Evolutionary conservation across 2,329 filamentous ascomycete species (phyloP), one percentile per base, ranked within the genome.

Genomic region (Cadophora sp.): DNA sequence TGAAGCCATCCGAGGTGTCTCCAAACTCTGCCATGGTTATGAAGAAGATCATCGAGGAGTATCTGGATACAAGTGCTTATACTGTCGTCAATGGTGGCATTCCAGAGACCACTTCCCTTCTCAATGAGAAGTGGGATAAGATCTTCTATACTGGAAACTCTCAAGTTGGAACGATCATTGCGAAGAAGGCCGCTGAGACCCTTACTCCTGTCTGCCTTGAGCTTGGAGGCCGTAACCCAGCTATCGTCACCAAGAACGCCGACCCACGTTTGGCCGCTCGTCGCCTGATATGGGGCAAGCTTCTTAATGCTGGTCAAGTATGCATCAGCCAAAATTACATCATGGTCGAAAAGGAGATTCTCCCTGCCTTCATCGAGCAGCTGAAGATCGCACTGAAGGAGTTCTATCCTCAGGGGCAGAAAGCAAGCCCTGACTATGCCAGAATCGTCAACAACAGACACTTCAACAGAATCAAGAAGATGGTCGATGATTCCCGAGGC

Each of bases 51-150:
- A 80, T 97, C 59, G 87, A 91, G 76, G 84, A 87, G 48, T 86
- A 86, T 47, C 88, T 99, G 62, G 96, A 98, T 77, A 87, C 88
- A 1, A 86, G 88, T 18, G 90, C 89, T 73, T 97, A 93, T 80
- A 82, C 83, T 43, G 87, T 93, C 66, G 83, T 97, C 72, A 96
- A 97, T 78, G 96, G 96, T 68, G 89, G 83, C 33, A 81, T 97
- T 22, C 84, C 90, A 4, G 93, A 97, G 83, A 94, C 91, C 4
- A 93, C 91, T 55, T 89, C 89, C 14, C 82, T 98, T 53, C 85
- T 99, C 41, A 88, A 95, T 66, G 88, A 94, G 82, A 95, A 95
- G 79, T 99, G 94, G 91, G 94, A 96, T 82, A 98, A 97, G 86
- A 96, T 99, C 76, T 94, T 96, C 83, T 99, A 97, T 82, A 99